Conservation (phyloP, 1,284 basidiomycete genomes). For the Trichosporon asahii region DNA sequence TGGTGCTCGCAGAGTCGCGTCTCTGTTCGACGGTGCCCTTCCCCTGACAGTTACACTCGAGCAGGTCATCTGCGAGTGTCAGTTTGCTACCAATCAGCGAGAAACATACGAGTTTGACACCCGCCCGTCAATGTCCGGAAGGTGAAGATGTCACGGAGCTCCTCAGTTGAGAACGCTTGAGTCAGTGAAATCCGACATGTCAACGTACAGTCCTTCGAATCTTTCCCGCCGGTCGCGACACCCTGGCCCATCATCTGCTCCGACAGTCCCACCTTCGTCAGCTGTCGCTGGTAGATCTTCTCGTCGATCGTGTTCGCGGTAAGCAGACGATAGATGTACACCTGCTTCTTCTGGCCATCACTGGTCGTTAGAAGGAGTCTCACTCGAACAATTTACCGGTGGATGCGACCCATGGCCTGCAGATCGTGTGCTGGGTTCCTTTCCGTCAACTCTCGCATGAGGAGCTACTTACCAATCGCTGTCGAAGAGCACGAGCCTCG, state of each 20-base stretch:
- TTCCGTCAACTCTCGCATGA: constrained; percentile 10
- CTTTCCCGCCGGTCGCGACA: constrained; percentile 25
- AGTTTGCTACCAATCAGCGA: constrained; percentile 16
- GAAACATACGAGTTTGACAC: constrained; percentile 70
- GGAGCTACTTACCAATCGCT: constrained; percentile 71
- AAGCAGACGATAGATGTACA: constrained; percentile 90
- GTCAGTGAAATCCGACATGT: constrained; percentile 55
- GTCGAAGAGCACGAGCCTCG: constrained; percentile 73
- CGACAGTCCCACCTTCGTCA: constrained; percentile 86
- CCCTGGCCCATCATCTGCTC: constrained; percentile 55
- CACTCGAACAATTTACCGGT: constrained; percentile 61
- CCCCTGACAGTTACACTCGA: constrained; percentile 65
- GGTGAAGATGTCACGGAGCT: constrained; percentile 89
- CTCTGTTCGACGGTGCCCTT: constrained; percentile 24
- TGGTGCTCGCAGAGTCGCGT: constrained; percentile 15
- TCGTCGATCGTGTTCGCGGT: constrained; percentile 57
- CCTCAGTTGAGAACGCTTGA: constrained; percentile 76
- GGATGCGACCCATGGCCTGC: constrained; percentile 96
- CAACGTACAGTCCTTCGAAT: constrained; percentile 66
- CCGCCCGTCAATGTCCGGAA: constrained; percentile 68
- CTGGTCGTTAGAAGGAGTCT: constrained; percentile 52
- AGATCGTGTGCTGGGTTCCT: constrained; percentile 62
- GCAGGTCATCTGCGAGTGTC: constrained; percentile 56
- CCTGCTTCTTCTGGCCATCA: constrained; percentile 88
- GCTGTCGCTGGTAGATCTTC: constrained; percentile 67